phyloP scores from a whole-genome alignment of 2,329 filamentous ascomycete species.

The Ophiostoma montium region DNA sequence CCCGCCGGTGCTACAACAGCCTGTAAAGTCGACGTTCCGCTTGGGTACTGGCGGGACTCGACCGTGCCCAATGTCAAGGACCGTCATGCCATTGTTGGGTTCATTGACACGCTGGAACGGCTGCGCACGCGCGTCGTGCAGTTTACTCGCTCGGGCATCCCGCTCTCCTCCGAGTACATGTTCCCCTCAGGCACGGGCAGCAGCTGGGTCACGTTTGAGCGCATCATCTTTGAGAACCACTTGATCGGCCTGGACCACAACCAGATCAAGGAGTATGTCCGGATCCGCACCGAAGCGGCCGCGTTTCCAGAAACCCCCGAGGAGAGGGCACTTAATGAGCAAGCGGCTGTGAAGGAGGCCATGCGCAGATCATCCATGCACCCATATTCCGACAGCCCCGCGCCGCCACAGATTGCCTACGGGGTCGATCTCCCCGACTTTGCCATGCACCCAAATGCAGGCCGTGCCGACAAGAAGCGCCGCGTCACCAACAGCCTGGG shows the following conservation, averaged over 20 bases:
- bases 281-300: conserved; percentile 29
- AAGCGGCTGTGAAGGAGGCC: conserved; percentile 32
- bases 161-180: conserved; percentile 31
- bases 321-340: conserved; percentile 25
- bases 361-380: conserved; percentile 28
- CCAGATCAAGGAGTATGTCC: conserved; percentile 49
- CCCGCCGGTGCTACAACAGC: background rate
- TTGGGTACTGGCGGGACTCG: conserved; percentile 50
- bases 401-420: conserved; percentile 34
- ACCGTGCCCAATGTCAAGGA: conserved; percentile 30
- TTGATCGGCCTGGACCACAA: conserved; percentile 40
- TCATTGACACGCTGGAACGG: conserved; percentile 46
- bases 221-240: conserved; percentile 43
- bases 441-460: conserved; percentile 19
- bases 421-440: conserved; percentile 33
- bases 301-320: conserved; percentile 23
- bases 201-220: conserved; percentile 50
- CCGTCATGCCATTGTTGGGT: conserved; percentile 47
- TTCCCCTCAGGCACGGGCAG: conserved; percentile 44
- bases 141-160: conserved; percentile 32
- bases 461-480: conserved; percentile 28
- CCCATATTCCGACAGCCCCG: conserved; percentile 28
- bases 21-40: conserved; percentile 29
- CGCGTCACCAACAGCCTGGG: conserved; percentile 20
- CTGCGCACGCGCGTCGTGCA: conserved; percentile 44